Evolutionary conservation across 2,329 filamentous ascomycete genomes (phyloP).

Genomic region (Aspergillus intermedius): DNA sequence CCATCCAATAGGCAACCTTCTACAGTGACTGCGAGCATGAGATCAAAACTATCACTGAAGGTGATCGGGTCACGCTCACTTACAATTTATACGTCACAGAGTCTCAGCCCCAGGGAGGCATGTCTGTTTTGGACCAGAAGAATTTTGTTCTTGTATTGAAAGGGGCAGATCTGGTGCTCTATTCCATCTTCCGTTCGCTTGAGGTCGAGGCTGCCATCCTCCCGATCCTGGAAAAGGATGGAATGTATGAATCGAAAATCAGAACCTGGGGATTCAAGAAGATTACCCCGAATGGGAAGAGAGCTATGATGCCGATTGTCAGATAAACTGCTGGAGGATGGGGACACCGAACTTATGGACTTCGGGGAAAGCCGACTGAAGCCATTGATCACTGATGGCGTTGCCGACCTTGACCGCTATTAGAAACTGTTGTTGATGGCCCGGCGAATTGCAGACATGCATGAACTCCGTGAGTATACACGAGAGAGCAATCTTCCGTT

Average conservation of each 20-base stretch:
- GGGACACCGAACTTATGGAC: neutral
- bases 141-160: slow-evolving; percentile 39
- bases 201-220: slow-evolving; percentile 23
- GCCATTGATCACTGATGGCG: neutral
- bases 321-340: neutral
- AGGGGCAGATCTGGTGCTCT: slow-evolving; percentile 42
- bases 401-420: slow-evolving; percentile 1
- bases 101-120: slow-evolving; percentile 7
- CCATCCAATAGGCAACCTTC: slow-evolving; percentile 33
- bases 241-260: neutral
- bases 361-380: neutral
- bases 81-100: slow-evolving; percentile 51
- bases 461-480: neutral
- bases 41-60: slow-evolving; percentile 41
- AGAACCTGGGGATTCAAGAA: neutral
- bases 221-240: slow-evolving; percentile 19
- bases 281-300: neutral
- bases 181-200: slow-evolving; percentile 32
- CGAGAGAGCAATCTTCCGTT: neutral
- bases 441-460: slow-evolving; percentile 1
- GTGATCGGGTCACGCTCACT: slow-evolving; percentile 53
- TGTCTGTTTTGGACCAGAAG: slow-evolving; percentile 17
- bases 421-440: slow-evolving; percentile 6
- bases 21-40: slow-evolving; percentile 35
- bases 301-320: too few species aligned